Conservation (phyloP, 2,329 filamentous ascomycete species). For the Fusarium luffae region DNA sequence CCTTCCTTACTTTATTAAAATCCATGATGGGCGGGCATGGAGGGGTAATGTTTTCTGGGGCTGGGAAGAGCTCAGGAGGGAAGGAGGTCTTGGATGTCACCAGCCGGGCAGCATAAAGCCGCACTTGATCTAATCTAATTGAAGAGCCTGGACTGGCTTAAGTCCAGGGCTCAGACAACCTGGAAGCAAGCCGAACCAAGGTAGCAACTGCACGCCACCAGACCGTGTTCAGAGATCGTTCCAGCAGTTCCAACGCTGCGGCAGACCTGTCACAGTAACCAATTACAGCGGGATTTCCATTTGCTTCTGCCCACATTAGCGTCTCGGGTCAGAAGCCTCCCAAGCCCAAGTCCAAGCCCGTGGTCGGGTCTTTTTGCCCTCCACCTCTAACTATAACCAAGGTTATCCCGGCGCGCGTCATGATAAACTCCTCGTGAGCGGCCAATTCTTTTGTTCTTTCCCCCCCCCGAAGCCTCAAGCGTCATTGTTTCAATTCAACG, state of each 20-base stretch:
- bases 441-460: constrained; percentile 41
- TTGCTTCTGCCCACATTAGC: constrained; percentile 36
- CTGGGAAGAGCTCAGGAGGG: constrained; percentile 9
- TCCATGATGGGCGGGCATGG: constrained; percentile 5
- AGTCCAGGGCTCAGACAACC: constrained; percentile 14
- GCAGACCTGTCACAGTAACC: constrained; percentile 27
- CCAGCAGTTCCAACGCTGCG: constrained; percentile 29
- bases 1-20: neutral
- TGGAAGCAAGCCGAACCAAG: constrained; percentile 5
- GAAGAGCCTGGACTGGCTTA: neutral
- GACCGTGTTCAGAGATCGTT: constrained; percentile 13
- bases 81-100: constrained; percentile 29
- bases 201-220: constrained; percentile 13
- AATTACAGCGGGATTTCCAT: constrained; percentile 36
- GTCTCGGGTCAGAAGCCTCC: constrained; percentile 37
- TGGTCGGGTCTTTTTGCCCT: constrained; percentile 31
- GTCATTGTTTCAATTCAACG: constrained; percentile 23
- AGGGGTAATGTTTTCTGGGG: constrained; percentile 24
- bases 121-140: neutral
- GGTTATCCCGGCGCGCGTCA: constrained; percentile 46
- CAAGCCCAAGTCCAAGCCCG: constrained; percentile 27
- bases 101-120: constrained; percentile 4
- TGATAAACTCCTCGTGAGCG: constrained; percentile 44
- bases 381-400: constrained; percentile 34
- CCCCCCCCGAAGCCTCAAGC: constrained; percentile 23